These are phyloP conservation scores for Bacidia gigantensis DNA, from an alignment of 495 filamentous ascomycete species.

Conservation along the genomic window DNA sequence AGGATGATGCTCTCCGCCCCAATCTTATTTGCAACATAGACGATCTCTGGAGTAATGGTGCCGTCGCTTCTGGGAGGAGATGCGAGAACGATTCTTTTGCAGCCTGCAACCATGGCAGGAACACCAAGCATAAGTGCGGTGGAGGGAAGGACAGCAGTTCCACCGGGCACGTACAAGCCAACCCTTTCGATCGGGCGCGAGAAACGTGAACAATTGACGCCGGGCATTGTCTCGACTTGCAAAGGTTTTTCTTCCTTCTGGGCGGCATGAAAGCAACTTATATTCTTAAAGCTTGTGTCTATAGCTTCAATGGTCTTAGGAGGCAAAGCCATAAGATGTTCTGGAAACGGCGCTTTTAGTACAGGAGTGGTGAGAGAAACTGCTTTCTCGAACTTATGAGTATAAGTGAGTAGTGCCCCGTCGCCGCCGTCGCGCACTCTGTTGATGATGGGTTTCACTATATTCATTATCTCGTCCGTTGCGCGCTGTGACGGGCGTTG, in stretches of 20 bases:
- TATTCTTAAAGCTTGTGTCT: constrained; percentile 85
- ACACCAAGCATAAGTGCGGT: constrained; percentile 97
- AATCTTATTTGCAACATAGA: constrained; percentile 95
- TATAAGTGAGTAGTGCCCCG: constrained; percentile 75
- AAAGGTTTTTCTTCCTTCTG: constrained; percentile 71
- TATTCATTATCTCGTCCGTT: constrained; percentile 73
- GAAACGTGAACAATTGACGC: constrained; percentile 88
- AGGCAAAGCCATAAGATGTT: constrained; percentile 68
- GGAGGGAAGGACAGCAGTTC: constrained; percentile 87
- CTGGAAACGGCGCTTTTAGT: constrained; percentile 72
- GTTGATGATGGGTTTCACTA: constrained; percentile 81
- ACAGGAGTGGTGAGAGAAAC: constrained; percentile 80
- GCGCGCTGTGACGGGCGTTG: constrained; percentile 86
- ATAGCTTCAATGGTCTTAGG: constrained; percentile 80
- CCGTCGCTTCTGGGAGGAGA: constrained; percentile 85
- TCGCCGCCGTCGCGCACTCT: constrained; percentile 72
- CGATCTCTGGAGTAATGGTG: constrained; percentile 86
- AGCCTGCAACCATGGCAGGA: constrained; percentile 94
- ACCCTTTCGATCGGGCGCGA: constrained; percentile 84
- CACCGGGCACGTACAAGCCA: constrained; percentile 87
- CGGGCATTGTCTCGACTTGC: constrained; percentile 90
- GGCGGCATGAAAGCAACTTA: constrained; percentile 80
- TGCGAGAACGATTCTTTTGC: constrained; percentile 83
- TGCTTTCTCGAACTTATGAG: constrained; percentile 94
- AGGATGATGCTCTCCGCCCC: constrained; percentile 91